Percentiles rank a stretch among this genome's conserved stretches.
Conservation (phyloP, 192 early-diverging fungal genomes). For the Oehlia diaphana region DNA sequence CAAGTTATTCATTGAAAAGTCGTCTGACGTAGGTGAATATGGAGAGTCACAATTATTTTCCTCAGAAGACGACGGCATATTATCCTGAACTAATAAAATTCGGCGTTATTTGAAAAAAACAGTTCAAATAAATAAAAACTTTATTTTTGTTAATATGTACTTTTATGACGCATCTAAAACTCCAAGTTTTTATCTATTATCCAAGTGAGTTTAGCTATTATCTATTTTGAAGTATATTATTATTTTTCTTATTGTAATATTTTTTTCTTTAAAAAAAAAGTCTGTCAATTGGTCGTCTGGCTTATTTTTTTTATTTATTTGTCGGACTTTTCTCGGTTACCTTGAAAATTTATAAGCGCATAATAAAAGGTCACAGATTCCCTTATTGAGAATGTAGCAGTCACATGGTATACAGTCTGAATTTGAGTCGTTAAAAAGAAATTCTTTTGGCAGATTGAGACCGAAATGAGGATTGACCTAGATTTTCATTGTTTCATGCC, state of each 20-base stretch:
- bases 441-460: neutral
- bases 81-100: neutral
- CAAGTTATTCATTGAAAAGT: slow-evolving; percentile 4
- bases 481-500: neutral
- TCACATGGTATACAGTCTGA: neutral
- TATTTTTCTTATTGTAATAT: neutral
- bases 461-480: neutral
- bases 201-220: neutral
- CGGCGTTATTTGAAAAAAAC: neutral
- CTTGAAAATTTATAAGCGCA: neutral
- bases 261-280: neutral
- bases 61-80: slow-evolving; percentile 11
- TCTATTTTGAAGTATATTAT: neutral
- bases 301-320: neutral
- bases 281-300: neutral
- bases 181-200: neutral
- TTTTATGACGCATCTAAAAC: neutral
- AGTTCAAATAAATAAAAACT: neutral
- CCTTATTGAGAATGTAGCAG: neutral
- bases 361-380: neutral
- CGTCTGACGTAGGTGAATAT: slow-evolving; percentile 13
- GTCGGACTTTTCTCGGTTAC: neutral
- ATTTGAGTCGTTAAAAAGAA: neutral
- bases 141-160: neutral
- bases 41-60: slow-evolving; percentile 8